Conservation (phyloP, 2,329 filamentous ascomycete genomes). For the Zasmidium citrigriseum region DNA sequence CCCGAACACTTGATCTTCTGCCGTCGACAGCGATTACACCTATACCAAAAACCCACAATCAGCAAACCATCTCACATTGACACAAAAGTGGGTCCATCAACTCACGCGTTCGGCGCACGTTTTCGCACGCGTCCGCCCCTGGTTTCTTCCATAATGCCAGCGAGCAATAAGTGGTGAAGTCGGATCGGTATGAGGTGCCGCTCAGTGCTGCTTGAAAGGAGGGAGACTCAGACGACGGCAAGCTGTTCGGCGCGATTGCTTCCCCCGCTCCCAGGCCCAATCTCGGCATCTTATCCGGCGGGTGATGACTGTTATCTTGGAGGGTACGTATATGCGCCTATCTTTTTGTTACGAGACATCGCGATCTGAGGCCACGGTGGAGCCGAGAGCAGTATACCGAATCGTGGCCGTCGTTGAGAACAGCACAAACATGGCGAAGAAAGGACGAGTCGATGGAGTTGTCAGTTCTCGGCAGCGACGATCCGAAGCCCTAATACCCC, state of each 20-base stretch:
- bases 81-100: neutral
- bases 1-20: slow-evolving; percentile 52
- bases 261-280: too few relatives aligned
- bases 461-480: too few relatives aligned
- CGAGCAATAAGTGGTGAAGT: neutral
- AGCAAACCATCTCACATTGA: neutral
- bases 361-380: too few relatives aligned
- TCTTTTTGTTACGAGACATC: too few relatives aligned
- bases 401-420: too few relatives aligned
- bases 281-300: neutral
- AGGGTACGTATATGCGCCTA: neutral
- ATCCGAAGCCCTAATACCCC: too few relatives aligned
- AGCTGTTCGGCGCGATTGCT: too few relatives aligned
- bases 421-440: too few relatives aligned
- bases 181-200: neutral
- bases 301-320: neutral
- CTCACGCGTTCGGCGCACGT: slow-evolving; percentile 14
- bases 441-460: too few relatives aligned
- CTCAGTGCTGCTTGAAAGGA: too few relatives aligned
- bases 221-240: too few relatives aligned
- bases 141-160: slow-evolving; percentile 2
- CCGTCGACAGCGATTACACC: slow-evolving; percentile 48
- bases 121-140: slow-evolving; percentile 11
- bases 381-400: too few relatives aligned
- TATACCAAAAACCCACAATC: slow-evolving; percentile 21